These are phyloP conservation scores for Tilletia setariae DNA, from an alignment of 1,284 basidiomycete species.

Conservation along the genomic window DNA sequence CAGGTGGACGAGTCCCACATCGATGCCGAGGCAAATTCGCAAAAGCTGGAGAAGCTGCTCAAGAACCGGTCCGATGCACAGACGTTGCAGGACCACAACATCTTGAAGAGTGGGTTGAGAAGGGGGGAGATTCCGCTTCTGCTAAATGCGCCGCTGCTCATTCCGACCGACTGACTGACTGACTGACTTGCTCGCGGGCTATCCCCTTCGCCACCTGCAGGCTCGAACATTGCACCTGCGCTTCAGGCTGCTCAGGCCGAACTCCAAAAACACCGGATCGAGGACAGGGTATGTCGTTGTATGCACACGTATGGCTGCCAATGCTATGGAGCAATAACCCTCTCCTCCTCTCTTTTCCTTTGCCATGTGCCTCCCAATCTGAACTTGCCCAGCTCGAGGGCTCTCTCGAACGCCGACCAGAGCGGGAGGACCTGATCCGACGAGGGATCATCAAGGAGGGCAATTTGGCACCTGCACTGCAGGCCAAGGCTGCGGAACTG, in stretches of 20 bases:
- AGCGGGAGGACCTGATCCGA: slow-evolving; percentile 34
- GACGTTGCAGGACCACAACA: slow-evolving; percentile 70
- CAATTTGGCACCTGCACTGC: slow-evolving; percentile 67
- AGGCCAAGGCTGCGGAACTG: slow-evolving; percentile 67
- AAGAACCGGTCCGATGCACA: slow-evolving; percentile 63
- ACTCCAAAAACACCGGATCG: slow-evolving; percentile 34
- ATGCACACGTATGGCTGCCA: not conserved
- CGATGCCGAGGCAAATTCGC: slow-evolving; percentile 46
- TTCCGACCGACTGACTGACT: not conserved
- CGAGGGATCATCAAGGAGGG: slow-evolving; percentile 59
- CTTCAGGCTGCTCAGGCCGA: slow-evolving; percentile 39
- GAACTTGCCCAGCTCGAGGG: slow-evolving; percentile 29
- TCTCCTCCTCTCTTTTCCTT: not conserved
- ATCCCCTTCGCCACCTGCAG: slow-evolving; percentile 27
- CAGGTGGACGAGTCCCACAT: slow-evolving; percentile 11
- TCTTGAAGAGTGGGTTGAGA: slow-evolving; percentile 65
- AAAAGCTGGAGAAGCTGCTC: slow-evolving; percentile 63
- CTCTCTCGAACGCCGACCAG: slow-evolving; percentile 36
- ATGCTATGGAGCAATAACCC: not conserved
- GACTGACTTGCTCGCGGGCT: not conserved
- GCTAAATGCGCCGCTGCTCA: not conserved
- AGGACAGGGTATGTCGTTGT: slow-evolving; percentile 28
- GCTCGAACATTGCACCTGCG: slow-evolving; percentile 34
- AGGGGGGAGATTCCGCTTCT: too few species aligned
- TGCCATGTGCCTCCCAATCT: too few species aligned